Percentiles rank a stretch among this genome's conserved stretches.
These are phyloP conservation scores for Globisporangium abappressorium DNA, from an alignment of 352 stramenopile genomes.

Conservation along the genomic window DNA sequence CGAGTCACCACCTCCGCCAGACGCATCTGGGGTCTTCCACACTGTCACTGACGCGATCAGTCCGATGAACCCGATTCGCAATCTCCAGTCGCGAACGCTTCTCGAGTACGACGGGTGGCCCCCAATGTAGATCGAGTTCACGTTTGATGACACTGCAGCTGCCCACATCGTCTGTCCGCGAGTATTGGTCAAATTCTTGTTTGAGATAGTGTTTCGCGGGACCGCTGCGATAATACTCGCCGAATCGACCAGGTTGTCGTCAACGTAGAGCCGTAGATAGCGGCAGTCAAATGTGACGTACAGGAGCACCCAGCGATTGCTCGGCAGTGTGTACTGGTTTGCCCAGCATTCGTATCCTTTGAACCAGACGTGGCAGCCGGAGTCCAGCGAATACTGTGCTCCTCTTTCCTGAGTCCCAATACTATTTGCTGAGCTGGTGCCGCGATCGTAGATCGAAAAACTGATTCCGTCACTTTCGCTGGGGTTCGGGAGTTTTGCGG, in stretches of 20 bases:
- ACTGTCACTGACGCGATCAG: constrained; percentile 30
- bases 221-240: constrained; percentile 25
- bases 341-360: constrained; percentile 42
- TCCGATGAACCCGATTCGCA: constrained; percentile 49
- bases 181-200: not conserved
- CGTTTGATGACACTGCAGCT: constrained; percentile 15
- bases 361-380: constrained; percentile 49
- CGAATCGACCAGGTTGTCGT: constrained; percentile 45
- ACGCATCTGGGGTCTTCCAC: constrained; percentile 15
- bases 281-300: constrained; percentile 43
- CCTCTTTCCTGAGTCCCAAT: constrained; percentile 1
- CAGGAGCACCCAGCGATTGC: constrained; percentile 49
- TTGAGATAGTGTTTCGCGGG: not conserved
- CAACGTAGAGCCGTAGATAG: constrained; percentile 47
- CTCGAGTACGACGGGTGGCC: constrained; percentile 47
- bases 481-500: constrained; percentile 26
- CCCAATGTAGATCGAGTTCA: constrained; percentile 50
- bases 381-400: constrained; percentile 16
- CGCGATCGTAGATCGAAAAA: constrained; percentile 57
- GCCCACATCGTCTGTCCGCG: constrained; percentile 19
- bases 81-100: constrained; percentile 48
- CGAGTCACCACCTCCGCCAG: too few relatives aligned
- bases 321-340: constrained; percentile 47
- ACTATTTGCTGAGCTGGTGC: constrained; percentile 15
- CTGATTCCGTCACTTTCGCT: constrained; percentile 21